Evolutionary conservation across 1,284 basidiomycete genomes (phyloP).

Genomic region (Sanghuangporus baumii): DNA sequence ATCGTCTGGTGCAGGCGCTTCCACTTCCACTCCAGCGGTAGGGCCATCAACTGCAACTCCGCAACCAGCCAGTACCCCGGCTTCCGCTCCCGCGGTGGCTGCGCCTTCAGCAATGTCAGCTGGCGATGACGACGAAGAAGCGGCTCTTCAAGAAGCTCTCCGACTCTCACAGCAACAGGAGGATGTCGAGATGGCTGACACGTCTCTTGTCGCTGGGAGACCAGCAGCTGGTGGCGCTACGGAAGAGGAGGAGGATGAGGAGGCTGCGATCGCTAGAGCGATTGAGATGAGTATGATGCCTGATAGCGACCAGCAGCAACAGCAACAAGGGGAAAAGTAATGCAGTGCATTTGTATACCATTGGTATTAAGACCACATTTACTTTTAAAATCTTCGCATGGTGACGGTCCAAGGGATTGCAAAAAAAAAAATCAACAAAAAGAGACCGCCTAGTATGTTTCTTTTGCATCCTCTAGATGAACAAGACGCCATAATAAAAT

Average conservation of each 20-base stretch:
- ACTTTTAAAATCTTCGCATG: too few species aligned
- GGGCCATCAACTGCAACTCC: constrained; percentile 31
- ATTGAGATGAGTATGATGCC: constrained; percentile 49
- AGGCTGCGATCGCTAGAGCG: constrained; percentile 56
- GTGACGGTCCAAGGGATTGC: too few species aligned
- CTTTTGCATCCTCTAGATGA: too few species aligned
- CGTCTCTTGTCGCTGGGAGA: constrained; percentile 23
- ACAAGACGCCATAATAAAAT: too few species aligned
- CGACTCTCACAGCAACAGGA: constrained; percentile 44
- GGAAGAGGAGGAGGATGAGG: constrained; percentile 40
- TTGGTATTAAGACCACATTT: neutral
- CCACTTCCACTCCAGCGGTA: constrained; percentile 22
- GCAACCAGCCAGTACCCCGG: constrained; percentile 25
- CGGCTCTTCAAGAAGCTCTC: constrained; percentile 58
- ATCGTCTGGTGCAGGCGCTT: constrained; percentile 30
- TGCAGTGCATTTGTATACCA: neutral
- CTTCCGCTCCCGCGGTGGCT: neutral
- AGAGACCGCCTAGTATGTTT: too few species aligned
- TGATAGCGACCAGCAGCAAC: neutral
- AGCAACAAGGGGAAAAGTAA: neutral
- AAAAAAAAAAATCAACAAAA: too few species aligned
- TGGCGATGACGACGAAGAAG: constrained; percentile 62
- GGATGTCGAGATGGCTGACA: constrained; percentile 47
- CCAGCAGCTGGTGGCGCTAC: constrained; percentile 17
- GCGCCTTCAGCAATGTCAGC: constrained; percentile 28